Percentiles rank a stretch among this genome's conserved stretches.
phyloP scores from a whole-genome alignment of 345 rosid species.

The Hibiscus tridactylites region DNA sequence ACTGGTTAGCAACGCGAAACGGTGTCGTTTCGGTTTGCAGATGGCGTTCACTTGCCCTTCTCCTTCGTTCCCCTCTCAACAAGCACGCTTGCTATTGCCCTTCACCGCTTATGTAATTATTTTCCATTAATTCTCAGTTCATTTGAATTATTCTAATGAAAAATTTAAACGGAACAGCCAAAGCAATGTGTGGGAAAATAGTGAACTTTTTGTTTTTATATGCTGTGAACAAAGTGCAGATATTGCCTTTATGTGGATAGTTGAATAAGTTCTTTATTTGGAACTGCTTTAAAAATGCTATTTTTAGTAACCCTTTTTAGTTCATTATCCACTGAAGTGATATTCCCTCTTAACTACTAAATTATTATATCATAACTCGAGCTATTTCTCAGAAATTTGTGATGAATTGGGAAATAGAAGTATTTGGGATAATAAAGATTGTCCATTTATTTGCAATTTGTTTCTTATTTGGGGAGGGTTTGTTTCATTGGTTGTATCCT shows the following conservation, averaged over 20 bases:
- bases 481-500: not conserved
- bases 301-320: not conserved
- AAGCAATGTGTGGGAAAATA: not conserved
- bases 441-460: not conserved
- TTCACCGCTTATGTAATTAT: slow-evolving; percentile 37
- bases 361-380: not conserved
- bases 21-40: slow-evolving; percentile 54
- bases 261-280: not conserved
- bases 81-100: slow-evolving; percentile 27
- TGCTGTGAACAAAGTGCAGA: not conserved
- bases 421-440: not conserved
- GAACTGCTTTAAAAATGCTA: not conserved
- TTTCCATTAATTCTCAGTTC: not conserved
- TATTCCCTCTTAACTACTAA: not conserved
- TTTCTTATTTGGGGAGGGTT: not conserved
- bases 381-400: not conserved
- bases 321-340: not conserved
- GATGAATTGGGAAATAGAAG: not conserved
- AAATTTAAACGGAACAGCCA: not conserved
- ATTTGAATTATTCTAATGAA: not conserved
- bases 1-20: slow-evolving; percentile 57
- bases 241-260: not conserved
- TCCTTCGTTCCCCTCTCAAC: slow-evolving; percentile 40
- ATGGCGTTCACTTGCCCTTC: slow-evolving; percentile 51
- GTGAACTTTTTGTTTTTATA: not conserved